A percentile compares a stretch with the other conserved stretches of the same genome.
Evolutionary conservation across 768 basidiomycete genomes (phyloP).

Genomic region (Amanita phalloides): DNA sequence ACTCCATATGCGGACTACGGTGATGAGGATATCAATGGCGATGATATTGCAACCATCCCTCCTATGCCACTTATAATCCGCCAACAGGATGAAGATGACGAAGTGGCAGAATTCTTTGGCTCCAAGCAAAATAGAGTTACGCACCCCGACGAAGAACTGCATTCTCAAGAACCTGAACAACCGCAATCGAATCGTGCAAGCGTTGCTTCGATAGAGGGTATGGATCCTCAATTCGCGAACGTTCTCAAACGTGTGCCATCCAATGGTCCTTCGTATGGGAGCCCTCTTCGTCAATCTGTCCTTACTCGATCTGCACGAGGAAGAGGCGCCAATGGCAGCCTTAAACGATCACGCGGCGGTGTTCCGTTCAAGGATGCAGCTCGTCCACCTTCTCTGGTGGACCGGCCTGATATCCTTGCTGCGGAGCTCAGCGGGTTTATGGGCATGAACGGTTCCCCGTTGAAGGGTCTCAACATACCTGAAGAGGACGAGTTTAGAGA

Average conservation of each 20-base stretch:
- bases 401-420: constrained; percentile 62
- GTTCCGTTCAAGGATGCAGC: constrained; percentile 54
- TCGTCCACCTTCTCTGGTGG: constrained; percentile 61
- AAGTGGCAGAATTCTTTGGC: constrained; percentile 27
- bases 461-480: constrained; percentile 18
- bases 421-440: constrained; percentile 36
- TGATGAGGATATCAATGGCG: constrained; percentile 28
- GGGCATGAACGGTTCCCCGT: constrained; percentile 29
- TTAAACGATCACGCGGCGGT: constrained; percentile 50
- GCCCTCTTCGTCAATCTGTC: constrained; percentile 52
- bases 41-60: constrained; percentile 28
- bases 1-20: constrained; percentile 34
- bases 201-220: constrained; percentile 47
- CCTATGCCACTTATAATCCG: constrained; percentile 25
- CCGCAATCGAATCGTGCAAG: constrained; percentile 52
- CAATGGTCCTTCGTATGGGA: constrained; percentile 34
- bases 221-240: constrained; percentile 82
- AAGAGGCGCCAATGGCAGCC: constrained; percentile 30
- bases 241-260: constrained; percentile 53
- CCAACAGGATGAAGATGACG: constrained; percentile 23
- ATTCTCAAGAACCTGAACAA: constrained; percentile 13
- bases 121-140: constrained; percentile 15
- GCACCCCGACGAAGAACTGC: constrained; percentile 14
- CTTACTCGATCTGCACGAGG: constrained; percentile 35
- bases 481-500: constrained; percentile 21